phyloP scores from a whole-genome alignment of 2,329 filamentous ascomycete genomes.

The Didymosphaeria variabile region DNA sequence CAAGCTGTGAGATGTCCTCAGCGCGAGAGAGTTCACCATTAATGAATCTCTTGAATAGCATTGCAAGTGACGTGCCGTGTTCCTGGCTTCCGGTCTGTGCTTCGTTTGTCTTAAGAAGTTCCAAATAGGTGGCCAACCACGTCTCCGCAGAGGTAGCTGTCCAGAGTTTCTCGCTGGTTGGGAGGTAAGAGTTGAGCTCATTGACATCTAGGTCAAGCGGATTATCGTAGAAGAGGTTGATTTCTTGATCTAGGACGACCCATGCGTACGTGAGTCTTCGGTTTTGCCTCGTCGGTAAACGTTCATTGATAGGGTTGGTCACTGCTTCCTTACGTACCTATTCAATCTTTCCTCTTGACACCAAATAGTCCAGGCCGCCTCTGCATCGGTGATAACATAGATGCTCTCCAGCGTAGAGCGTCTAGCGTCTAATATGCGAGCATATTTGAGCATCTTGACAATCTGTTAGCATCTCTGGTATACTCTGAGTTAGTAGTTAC shows the following conservation, averaged over 20 bases:
- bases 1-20: slow-evolving; percentile 59
- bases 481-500: not conserved
- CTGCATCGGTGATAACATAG: not conserved
- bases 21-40: slow-evolving; percentile 63
- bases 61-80: slow-evolving; percentile 62
- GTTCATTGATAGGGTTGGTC: not conserved
- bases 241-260: slow-evolving; percentile 74
- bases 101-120: not conserved
- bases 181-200: slow-evolving; percentile 69
- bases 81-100: slow-evolving; percentile 28
- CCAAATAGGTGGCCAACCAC: slow-evolving; percentile 54
- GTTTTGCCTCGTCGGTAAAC: not conserved
- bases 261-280: slow-evolving; percentile 74
- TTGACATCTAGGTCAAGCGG: slow-evolving; percentile 64
- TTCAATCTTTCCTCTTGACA: slow-evolving; percentile 59
- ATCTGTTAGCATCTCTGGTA: not conserved
- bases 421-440: slow-evolving; percentile 11
- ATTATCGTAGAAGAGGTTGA: slow-evolving; percentile 44
- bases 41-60: slow-evolving; percentile 71
- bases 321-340: slow-evolving; percentile 45
- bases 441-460: slow-evolving; percentile 12
- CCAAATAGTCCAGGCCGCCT: slow-evolving; percentile 62
- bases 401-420: slow-evolving; percentile 4
- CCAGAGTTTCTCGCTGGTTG: slow-evolving; percentile 68
- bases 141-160: slow-evolving; percentile 62